These are phyloP conservation scores for Amaranthus palmeri DNA, from an alignment of 148 eudicot species.

Conservation along the genomic window DNA sequence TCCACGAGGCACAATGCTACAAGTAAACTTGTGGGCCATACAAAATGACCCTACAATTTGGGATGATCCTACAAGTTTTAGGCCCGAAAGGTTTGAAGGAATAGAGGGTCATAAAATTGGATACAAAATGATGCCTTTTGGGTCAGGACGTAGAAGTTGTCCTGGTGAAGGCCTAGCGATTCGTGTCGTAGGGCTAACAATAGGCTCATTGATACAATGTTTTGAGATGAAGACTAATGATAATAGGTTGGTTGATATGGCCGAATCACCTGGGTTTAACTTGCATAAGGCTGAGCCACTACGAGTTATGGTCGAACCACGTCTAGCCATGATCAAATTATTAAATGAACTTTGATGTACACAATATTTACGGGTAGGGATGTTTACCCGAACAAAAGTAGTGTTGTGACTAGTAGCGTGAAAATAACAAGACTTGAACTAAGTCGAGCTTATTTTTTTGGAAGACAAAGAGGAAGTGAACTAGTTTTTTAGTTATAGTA, in stretches of 20 bases:
- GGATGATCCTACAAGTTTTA: constrained; percentile 28
- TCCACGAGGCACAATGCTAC: constrained; percentile 23
- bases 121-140: constrained; percentile 35
- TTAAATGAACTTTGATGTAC: constrained; percentile 7
- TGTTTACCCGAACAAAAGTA: too few relatives aligned
- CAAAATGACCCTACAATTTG: constrained; percentile 35
- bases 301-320: constrained; percentile 17
- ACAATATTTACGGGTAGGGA: too few relatives aligned
- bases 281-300: constrained; percentile 25
- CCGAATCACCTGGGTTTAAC: constrained; percentile 15
- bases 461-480: too few relatives aligned
- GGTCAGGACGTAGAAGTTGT: constrained; percentile 36
- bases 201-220: constrained; percentile 32
- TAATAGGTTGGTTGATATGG: constrained; percentile 20
- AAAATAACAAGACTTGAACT: too few relatives aligned
- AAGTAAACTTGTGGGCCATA: constrained; percentile 25
- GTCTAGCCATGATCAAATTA: constrained; percentile 11
- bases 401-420: too few relatives aligned
- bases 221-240: constrained; percentile 33
- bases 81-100: constrained; percentile 34
- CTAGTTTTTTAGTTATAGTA: too few relatives aligned
- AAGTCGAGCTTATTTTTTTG: too few relatives aligned
- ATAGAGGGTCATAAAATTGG: constrained; percentile 24
- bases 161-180: constrained; percentile 31
- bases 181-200: constrained; percentile 20